Base-by-base conservation (phyloP, 148 eudicot species). In the Silene uniflora region DNA sequence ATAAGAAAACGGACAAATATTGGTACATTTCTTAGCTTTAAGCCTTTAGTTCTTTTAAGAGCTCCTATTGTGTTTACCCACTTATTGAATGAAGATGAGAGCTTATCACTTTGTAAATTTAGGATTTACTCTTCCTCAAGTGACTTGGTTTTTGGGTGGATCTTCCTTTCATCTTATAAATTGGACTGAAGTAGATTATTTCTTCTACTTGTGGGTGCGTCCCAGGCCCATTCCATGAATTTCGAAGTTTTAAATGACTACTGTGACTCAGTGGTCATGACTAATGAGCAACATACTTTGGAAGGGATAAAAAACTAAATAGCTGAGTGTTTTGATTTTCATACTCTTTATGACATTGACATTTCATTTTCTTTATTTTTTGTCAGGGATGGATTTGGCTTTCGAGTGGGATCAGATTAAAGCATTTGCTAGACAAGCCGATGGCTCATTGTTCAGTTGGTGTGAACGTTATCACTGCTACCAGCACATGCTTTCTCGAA, bases 381-480 rank as follows among this genome's bases (percentile, higher is more conserved):
- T 82, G 72, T 18, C 86, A 94, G 98, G 98, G 73, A 82, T 92
- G 89, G 98, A 90, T 80, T 82, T 94, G 71, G 88, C 81, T 72
- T 94, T 94, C 80, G 91, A 90, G 63, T 88, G 89, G 93, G 97
- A 90, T 64, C 88, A 92, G 69, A 83, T 84, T 76, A 90, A 90
- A 64, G 98, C 97, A 73, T 94, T 91, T 87, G 85, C 74, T 9
- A 87, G 83, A 72, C 96, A 87, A 74, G 85, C 90, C 69, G 96
- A 94, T 86, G 97, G 98, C 60, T 92, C 93, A 27, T 81, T 94
- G 83, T 94, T 94, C 87, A 90, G 93, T 85, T 94, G 97, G 98
- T 85, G 87, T 60, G 98, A 94, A 80, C 93, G 98, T 54, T 89
- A 79, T 76, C 85, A 83, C 70, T 91, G 98, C 87, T 92, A 85